phyloP scores from a whole-genome alignment of 2,329 filamentous ascomycete species.

The Aureobasidium mangrovei region DNA sequence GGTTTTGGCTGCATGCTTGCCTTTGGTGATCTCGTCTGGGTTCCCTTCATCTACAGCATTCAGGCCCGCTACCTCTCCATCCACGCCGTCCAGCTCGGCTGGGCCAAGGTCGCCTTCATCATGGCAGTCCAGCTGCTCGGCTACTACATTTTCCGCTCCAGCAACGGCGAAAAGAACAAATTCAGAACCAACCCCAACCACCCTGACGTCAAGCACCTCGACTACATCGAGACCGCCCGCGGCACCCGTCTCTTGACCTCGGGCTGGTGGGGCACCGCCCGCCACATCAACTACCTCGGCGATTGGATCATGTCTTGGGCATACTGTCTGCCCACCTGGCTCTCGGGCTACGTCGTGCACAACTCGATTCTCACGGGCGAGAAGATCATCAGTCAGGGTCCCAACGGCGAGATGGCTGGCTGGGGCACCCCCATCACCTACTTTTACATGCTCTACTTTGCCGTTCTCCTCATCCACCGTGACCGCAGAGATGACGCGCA shows the following conservation, averaged over 20 bases:
- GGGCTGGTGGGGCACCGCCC: slow-evolving; percentile 87
- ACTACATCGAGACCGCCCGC: slow-evolving; percentile 74
- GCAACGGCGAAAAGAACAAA: slow-evolving; percentile 89
- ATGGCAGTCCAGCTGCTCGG: slow-evolving; percentile 59
- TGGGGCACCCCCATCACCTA: slow-evolving; percentile 87
- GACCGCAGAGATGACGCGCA: slow-evolving; percentile 85
- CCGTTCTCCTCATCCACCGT: slow-evolving; percentile 73
- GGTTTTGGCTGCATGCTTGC: slow-evolving; percentile 93
- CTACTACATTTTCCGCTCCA: slow-evolving; percentile 88
- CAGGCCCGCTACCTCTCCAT: slow-evolving; percentile 78
- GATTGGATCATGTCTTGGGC: slow-evolving; percentile 94
- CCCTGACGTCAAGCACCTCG: slow-evolving; percentile 65
- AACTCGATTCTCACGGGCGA: slow-evolving; percentile 49
- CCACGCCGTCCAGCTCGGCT: slow-evolving; percentile 72
- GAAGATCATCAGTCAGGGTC: slow-evolving; percentile 45
- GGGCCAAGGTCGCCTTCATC: slow-evolving; percentile 55
- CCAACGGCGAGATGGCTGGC: slow-evolving; percentile 52
- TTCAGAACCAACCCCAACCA: slow-evolving; percentile 85
- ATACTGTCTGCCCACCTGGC: slow-evolving; percentile 75
- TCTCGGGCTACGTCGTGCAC: slow-evolving; percentile 70
- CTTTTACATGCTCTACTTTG: slow-evolving; percentile 92
- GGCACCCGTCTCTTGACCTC: slow-evolving; percentile 74
- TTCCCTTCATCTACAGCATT: slow-evolving; percentile 79
- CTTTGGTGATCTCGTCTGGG: slow-evolving; percentile 88
- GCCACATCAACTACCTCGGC: slow-evolving; percentile 93